phyloP scores from a whole-genome alignment of 129 eudicot genomes.

The Calendula officinalis region DNA sequence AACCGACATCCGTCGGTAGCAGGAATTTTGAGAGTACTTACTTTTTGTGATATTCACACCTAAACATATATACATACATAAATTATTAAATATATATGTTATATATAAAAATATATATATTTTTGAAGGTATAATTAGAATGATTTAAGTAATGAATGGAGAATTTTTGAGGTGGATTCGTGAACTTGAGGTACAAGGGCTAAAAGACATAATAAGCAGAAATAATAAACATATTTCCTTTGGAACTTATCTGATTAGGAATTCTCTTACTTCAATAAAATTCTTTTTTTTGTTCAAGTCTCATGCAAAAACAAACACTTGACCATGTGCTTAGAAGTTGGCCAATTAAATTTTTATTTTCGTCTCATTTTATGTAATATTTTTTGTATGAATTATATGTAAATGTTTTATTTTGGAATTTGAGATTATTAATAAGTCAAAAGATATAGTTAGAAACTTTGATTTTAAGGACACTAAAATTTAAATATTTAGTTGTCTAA shows the following conservation, averaged over 20 bases:
- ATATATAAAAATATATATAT: no score
- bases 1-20: no score
- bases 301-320: constrained; percentile 43
- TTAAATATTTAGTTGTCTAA: constrained; percentile 29
- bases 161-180: constrained; percentile 54
- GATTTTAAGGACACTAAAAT: constrained; percentile 14
- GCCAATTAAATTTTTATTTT: constrained; percentile 5
- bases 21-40: no score
- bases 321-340: constrained; percentile 57
- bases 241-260: constrained; percentile 48
- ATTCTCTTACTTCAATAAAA: constrained; percentile 51
- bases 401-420: not conserved
- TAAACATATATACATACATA: no score
- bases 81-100: no score
- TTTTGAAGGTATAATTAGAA: constrained; percentile 2
- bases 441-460: constrained; percentile 32
- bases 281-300: constrained; percentile 34
- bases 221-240: constrained; percentile 23
- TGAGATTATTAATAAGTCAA: not conserved
- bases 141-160: constrained; percentile 6
- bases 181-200: constrained; percentile 51
- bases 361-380: constrained; percentile 5
- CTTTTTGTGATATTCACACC: no score
- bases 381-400: not conserved
- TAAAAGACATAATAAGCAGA: constrained; percentile 55